phyloP scores from a whole-genome alignment of 305 asterid species.

The Solanum chacoense region DNA sequence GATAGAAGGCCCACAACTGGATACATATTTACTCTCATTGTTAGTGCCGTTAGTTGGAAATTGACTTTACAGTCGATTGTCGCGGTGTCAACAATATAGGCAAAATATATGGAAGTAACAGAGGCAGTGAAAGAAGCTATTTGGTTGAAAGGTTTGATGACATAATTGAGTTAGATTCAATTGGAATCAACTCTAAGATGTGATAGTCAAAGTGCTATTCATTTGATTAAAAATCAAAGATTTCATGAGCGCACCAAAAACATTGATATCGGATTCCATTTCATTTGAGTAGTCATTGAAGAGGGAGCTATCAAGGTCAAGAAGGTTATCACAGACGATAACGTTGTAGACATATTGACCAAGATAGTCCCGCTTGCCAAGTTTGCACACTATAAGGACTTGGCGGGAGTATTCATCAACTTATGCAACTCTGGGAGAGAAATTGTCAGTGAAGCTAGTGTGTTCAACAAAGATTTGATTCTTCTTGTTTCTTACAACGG shows the following conservation, averaged over 20 bases:
- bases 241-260: not conserved
- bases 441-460: not conserved
- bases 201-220: not conserved
- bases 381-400: not conserved
- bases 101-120: not conserved
- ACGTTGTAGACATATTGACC: fast-evolving
- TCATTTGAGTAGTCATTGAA: not conserved
- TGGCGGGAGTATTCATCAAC: not conserved
- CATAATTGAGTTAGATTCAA: fast-evolving
- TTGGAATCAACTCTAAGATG: not conserved
- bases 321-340: not conserved
- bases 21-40: not conserved
- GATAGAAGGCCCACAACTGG: not conserved
- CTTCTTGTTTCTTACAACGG: not conserved
- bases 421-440: not conserved
- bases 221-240: too few species aligned
- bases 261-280: not conserved
- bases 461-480: not conserved
- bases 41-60: not conserved
- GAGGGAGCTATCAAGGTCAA: not conserved
- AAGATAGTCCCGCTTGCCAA: not conserved
- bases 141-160: not conserved
- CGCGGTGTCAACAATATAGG: not conserved
- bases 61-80: not conserved
- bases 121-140: not conserved